Percentiles rank a stretch among this genome's conserved stretches.
Evolutionary conservation across 108 stramenopile species (phyloP).

Genomic region (Discostella stelligeroides): DNA sequence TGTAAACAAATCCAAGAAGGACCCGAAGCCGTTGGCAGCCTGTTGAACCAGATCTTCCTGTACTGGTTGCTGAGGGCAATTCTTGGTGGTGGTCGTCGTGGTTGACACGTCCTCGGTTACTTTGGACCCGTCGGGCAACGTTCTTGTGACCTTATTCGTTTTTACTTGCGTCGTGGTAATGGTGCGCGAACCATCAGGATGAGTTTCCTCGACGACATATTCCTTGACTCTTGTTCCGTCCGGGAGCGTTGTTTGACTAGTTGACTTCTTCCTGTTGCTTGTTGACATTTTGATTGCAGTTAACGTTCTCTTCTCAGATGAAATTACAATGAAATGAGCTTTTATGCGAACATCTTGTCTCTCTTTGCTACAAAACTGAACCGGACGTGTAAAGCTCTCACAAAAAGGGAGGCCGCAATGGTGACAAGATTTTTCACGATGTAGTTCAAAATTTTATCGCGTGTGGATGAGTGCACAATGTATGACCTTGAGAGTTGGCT

Average conservation of each 20-base stretch:
- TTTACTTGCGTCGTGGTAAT: constrained; percentile 11
- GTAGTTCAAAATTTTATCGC: no score
- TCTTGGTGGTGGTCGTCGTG: constrained; percentile 9
- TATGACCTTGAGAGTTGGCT: no score
- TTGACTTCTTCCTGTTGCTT: constrained; percentile 9
- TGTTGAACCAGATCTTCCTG: background rate
- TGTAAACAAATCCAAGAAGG: constrained; percentile 11
- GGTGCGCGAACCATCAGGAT: constrained; percentile 10
- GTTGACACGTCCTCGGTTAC: constrained; percentile 5
- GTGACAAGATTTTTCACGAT: no score
- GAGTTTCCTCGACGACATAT: constrained; percentile 15
- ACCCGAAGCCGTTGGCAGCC: constrained; percentile 6
- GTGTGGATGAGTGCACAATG: no score
- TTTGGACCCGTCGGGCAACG: constrained; percentile 1
- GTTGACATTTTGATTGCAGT: constrained; percentile 1
- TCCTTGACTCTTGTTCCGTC: constrained; percentile 13
- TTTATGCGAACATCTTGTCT: no score
- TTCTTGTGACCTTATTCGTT: constrained; percentile 3
- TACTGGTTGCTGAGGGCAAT: background rate
- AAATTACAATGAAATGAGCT: background rate
- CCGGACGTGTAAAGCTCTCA: no score
- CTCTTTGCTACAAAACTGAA: no score
- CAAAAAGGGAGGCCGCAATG: no score
- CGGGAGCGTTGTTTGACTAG: background rate
- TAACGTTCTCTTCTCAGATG: no score